phyloP scores from a whole-genome alignment of 495 filamentous ascomycete genomes.

The Sporormia fimetaria region DNA sequence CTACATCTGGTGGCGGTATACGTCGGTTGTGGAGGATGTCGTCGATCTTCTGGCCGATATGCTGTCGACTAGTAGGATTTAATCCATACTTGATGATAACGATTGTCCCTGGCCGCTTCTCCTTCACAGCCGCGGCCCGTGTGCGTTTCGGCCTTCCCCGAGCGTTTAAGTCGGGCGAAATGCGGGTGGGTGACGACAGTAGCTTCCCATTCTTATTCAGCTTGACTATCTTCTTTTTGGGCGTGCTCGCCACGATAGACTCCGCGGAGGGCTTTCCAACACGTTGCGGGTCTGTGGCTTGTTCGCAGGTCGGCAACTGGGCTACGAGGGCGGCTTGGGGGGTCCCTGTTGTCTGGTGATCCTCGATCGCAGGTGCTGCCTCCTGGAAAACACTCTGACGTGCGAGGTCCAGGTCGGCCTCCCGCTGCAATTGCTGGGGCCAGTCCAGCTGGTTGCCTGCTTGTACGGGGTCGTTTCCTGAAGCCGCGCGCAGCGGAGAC shows the following conservation, averaged over 20 bases:
- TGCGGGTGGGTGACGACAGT: slow-evolving; percentile 39
- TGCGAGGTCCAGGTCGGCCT: slow-evolving; percentile 17
- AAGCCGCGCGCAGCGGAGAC: not conserved
- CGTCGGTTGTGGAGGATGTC: slow-evolving; percentile 35
- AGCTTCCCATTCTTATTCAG: slow-evolving; percentile 48
- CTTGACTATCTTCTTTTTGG: slow-evolving; percentile 38
- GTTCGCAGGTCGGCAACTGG: too few species aligned
- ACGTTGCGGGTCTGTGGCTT: too few species aligned
- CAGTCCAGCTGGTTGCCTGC: slow-evolving; percentile 3
- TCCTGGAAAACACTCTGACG: too few species aligned
- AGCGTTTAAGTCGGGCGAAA: too few species aligned
- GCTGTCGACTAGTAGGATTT: slow-evolving; percentile 16
- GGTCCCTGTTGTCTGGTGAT: not conserved
- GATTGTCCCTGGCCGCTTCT: slow-evolving; percentile 19
- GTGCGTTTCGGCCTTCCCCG: slow-evolving; percentile 22
- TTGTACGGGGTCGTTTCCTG: not conserved
- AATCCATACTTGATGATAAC: slow-evolving; percentile 38
- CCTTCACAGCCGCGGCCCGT: slow-evolving; percentile 13
- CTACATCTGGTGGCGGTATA: not conserved
- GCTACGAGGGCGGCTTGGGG: not conserved
- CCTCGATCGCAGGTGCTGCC: not conserved
- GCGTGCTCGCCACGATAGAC: not conserved
- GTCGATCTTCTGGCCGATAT: slow-evolving; percentile 41
- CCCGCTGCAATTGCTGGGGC: slow-evolving; percentile 19
- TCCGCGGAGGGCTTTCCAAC: too few species aligned